Base-by-base conservation (phyloP, 169 alveolate species). In the Plasmodium gaboni region DNA sequence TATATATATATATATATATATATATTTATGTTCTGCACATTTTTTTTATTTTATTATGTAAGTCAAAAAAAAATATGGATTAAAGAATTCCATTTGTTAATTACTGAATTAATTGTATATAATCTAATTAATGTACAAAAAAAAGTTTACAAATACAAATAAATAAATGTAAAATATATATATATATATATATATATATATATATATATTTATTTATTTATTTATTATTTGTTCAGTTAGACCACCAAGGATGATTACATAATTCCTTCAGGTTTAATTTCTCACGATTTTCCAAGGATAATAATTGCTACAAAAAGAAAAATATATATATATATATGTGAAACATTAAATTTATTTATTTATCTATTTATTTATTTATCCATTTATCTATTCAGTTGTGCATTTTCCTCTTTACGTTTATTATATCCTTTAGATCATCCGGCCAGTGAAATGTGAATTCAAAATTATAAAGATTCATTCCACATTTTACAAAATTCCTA, bases 171-270 rank as follows among this genome's bases (percentile, higher is more conserved):
- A 28, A 28, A 28, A 28, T 28, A 28, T 28, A 28, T 4, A 28
- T 28, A 28, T 28, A 28, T 1, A 28, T 28, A 28, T 28, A 28
- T 28, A 28, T 28, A 28, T 1, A 26, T 28, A 28, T 28, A 28
- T 28, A 28, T 28, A 28, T 28, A 28, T 28, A 28, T n/a, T n/a
- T n/a, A n/a, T n/a, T n/a, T n/a, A 19, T 19, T 19, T 19, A 19
- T 19, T 19, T 19, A 19, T 19, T 19, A 28, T 28, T 28, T 28
- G 38, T 28, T 28, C 5, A 28, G 4, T 1, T 28, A 1, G 74
- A 74, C 88, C 88, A 74, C 88, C 88, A 74, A 4, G 88, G 88
- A 73, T 74, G 88, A 22, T 60, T 57, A 51, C 72, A 42, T 42
- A 74, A 42, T 12, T 74, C 88, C 73, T 74, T 74, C 73, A 74